Base-by-base conservation (phyloP, 768 basidiomycete species). In the Leucocoprinus sp. region DNA sequence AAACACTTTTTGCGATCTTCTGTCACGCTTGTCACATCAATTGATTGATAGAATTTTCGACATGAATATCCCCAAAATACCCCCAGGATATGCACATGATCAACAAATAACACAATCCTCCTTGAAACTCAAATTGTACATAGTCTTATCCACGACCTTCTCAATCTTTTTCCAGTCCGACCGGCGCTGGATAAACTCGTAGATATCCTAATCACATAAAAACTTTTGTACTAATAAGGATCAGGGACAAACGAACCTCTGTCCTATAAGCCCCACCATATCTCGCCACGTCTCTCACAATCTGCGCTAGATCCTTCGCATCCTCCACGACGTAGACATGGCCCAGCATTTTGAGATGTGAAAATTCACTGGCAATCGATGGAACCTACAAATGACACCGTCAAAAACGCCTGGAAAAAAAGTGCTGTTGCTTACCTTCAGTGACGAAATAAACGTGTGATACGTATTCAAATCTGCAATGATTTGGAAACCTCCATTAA, bases 131-230 rank as follows among this genome's bases (percentile, higher is more conserved):
- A 93, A 63, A 62, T 86, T 91, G 64, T 92, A 93, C 89, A 93
- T 92, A 39, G 89, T 81, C 69, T 91, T 90, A 67, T 92, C 90
- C 40, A 98, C 96, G 21, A 78, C 82, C 64, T 91, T 95, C 62
- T 98, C 93, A 49, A 98, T 98, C 68, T 89, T 93, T 68, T 96
- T 95, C 95, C 95, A 98, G 61, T 99, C 95, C 5, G 89, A 86
- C 26, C 93, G 75, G 17, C 93, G 71, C 59, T 93, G 90, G 56
- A 97, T 88, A 56, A 97, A 95, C 62, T 98, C 95, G 60, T 97
- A 97, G 41, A 97, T 74, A 58, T 97, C 95, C 79, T 84, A 48
- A n/a, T 29, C 17, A 48, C 27, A 22, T 39, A n/a, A 27, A 4
- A 15, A 3, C n/a, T 17, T 26, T 29, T 17, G 23, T 19, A 38